These are phyloP conservation scores for Sclerospora graminicola DNA, from an alignment of 352 stramenopile genomes.

Conservation along the genomic window DNA sequence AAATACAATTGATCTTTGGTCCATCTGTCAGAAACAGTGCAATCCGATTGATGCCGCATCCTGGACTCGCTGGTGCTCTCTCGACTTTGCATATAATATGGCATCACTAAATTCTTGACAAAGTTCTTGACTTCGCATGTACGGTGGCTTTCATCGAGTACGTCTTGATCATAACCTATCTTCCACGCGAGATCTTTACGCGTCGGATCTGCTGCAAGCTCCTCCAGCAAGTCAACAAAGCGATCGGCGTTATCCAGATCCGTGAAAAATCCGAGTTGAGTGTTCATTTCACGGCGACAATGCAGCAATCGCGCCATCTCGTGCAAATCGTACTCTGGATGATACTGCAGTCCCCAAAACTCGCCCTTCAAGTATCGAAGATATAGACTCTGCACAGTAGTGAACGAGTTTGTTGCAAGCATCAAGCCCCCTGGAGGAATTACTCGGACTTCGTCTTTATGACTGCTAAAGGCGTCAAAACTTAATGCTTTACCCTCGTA, in stretches of 20 bases:
- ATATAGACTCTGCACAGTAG: conserved; percentile 42
- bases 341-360: conserved; percentile 74
- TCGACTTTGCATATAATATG: conserved; percentile 29
- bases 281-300: conserved; percentile 52
- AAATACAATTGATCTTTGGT: conserved; percentile 11
- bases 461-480: conserved; percentile 65
- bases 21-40: not conserved
- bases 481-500: conserved; percentile 60
- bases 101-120: conserved; percentile 57
- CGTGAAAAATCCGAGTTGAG: conserved; percentile 51
- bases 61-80: not conserved
- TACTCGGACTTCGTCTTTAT: conserved; percentile 70
- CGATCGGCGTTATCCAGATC: conserved; percentile 36
- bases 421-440: conserved; percentile 33
- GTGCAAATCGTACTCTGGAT: conserved; percentile 70
- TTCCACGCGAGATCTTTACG: conserved; percentile 52
- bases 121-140: conserved; percentile 69
- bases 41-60: conserved; percentile 9
- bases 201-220: conserved; percentile 36
- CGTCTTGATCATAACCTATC: conserved; percentile 51
- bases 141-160: conserved; percentile 55
- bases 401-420: conserved; percentile 50
- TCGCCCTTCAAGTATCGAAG: conserved; percentile 53
- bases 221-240: conserved; percentile 45
- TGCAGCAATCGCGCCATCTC: conserved; percentile 63